Percentiles rank a stretch among this genome's conserved stretches.
phyloP scores from a whole-genome alignment of 768 basidiomycete species.

The Boletellus emodensis region DNA sequence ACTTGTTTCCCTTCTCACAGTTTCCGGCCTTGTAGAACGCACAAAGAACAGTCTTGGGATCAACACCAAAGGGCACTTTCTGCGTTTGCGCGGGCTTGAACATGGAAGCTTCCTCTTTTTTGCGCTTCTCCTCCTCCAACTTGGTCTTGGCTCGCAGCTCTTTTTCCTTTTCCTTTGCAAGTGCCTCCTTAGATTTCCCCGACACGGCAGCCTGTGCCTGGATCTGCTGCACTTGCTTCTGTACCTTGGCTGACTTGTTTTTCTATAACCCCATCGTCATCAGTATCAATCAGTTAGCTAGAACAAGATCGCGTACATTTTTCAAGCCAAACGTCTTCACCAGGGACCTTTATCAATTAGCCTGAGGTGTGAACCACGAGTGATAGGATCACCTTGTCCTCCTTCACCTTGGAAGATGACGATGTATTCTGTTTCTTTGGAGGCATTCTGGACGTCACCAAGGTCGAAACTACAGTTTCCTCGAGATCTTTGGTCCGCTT shows the following conservation, averaged over 20 bases:
- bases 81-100: constrained; percentile 77
- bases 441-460: constrained; percentile 48
- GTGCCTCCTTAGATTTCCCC: constrained; percentile 74
- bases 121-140: constrained; percentile 75
- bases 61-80: constrained; percentile 92
- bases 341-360: constrained; percentile 29
- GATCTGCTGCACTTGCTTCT: constrained; percentile 76
- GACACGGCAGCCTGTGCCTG: constrained; percentile 69
- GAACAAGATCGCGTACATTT: constrained; percentile 52
- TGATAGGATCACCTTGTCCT: constrained; percentile 63
- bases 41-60: constrained; percentile 93
- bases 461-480: not conserved
- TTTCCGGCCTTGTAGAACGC: constrained; percentile 87
- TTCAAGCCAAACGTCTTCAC: constrained; percentile 83
- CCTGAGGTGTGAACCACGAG: constrained; percentile 9
- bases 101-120: constrained; percentile 80
- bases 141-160: constrained; percentile 71
- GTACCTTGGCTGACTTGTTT: constrained; percentile 93
- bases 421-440: constrained; percentile 69
- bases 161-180: constrained; percentile 87
- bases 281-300: constrained; percentile 4
- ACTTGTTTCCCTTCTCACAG: constrained; percentile 93
- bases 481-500: not conserved
- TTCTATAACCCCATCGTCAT: constrained; percentile 48
- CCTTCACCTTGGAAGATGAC: constrained; percentile 66